Evolutionary conservation across 2,329 filamentous ascomycete species (phyloP).

Genomic region (Colletotrichum sp.): DNA sequence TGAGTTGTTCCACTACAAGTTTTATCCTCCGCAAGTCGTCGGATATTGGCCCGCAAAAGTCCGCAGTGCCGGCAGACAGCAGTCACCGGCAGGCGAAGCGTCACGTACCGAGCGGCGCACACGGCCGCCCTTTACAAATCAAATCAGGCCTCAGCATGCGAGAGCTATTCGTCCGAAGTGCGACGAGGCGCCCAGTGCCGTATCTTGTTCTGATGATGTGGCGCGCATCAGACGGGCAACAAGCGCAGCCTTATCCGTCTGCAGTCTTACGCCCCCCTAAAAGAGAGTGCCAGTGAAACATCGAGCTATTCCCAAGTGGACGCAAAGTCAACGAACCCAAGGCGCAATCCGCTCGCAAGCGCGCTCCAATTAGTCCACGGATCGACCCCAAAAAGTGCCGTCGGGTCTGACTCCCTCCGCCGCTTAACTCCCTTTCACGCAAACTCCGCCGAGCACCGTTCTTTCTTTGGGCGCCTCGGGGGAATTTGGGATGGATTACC

Average conservation of each 20-base stretch:
- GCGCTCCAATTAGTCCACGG: background rate
- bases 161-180: conserved; percentile 4
- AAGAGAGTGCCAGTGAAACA: background rate
- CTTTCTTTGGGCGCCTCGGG: background rate
- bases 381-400: background rate
- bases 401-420: background rate
- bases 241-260: conserved; percentile 20
- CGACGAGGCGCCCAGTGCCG: background rate
- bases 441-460: conserved; percentile 5
- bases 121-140: conserved; percentile 17
- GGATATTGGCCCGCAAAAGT: background rate
- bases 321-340: background rate
- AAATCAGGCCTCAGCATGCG: background rate
- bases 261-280: background rate
- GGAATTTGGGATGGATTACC: background rate
- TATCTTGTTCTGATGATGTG: conserved; percentile 9
- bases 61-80: background rate
- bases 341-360: background rate
- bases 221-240: conserved; percentile 2
- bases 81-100: background rate
- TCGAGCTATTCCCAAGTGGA: background rate
- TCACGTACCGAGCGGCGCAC: background rate
- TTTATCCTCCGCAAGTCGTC: background rate
- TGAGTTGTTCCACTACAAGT: background rate
- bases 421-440: background rate